Conservation (phyloP, 768 basidiomycete species). For the Epithele typhae region DNA sequence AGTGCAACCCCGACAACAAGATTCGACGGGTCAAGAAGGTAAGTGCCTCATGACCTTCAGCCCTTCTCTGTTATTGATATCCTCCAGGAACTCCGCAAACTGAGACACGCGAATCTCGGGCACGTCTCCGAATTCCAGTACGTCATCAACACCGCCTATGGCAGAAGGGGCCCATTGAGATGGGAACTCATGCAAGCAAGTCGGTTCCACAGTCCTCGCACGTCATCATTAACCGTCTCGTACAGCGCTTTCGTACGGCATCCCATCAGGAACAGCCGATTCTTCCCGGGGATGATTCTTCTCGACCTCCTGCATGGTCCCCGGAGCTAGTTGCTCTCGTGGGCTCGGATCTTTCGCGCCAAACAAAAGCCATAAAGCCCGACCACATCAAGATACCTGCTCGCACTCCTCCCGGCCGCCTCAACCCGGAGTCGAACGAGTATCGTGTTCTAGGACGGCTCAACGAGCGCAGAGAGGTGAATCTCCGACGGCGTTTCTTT, state of each 20-base stretch:
- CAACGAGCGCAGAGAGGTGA: slow-evolving; percentile 71
- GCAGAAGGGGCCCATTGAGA: slow-evolving; percentile 65
- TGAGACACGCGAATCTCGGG: slow-evolving; percentile 53
- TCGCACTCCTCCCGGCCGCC: slow-evolving; percentile 49
- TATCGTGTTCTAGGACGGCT: slow-evolving; percentile 57
- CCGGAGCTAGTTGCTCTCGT: slow-evolving; percentile 59
- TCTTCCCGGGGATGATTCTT: slow-evolving; percentile 47
- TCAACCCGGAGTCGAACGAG: slow-evolving; percentile 53
- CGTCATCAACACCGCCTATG: slow-evolving; percentile 69
- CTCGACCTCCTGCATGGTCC: slow-evolving; percentile 63
- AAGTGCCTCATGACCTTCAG: too few relatives aligned
- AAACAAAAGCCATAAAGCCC: slow-evolving; percentile 39
- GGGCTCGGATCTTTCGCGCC: slow-evolving; percentile 44
- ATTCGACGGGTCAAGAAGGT: slow-evolving; percentile 38
- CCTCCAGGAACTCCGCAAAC: slow-evolving; percentile 45
- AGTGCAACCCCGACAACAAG: slow-evolving; percentile 33
- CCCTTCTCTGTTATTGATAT: not conserved
- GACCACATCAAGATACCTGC: slow-evolving; percentile 46
- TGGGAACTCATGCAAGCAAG: slow-evolving; percentile 69
- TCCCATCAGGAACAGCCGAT: slow-evolving; percentile 38
- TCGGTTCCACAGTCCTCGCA: slow-evolving; percentile 11
- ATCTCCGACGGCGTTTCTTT: slow-evolving; percentile 68
- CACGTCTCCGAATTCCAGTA: slow-evolving; percentile 46
- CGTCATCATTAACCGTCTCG: not conserved
- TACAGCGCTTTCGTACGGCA: slow-evolving; percentile 54